Percentiles rank a stretch among this genome's conserved stretches.
These are phyloP conservation scores for Aleurites moluccanus DNA, from an alignment of 441 rosid species.

Conservation along the genomic window DNA sequence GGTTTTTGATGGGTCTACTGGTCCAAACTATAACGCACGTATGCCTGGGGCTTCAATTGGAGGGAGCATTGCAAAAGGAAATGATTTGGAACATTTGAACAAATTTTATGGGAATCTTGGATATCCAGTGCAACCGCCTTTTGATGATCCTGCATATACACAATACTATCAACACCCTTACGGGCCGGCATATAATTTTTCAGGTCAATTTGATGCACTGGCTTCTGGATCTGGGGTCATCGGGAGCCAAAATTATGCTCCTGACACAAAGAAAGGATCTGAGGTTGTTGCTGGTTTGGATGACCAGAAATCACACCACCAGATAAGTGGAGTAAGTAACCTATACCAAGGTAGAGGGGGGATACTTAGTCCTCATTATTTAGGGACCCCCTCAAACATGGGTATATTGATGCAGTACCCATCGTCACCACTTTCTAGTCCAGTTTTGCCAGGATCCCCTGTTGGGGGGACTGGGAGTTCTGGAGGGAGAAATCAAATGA, in stretches of 20 bases:
- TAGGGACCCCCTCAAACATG: conserved; percentile 40
- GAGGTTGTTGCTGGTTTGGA: conserved; percentile 29
- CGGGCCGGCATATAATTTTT: conserved; percentile 36
- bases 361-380: conserved; percentile 33
- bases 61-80: conserved; percentile 38
- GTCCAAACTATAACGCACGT: conserved; percentile 41
- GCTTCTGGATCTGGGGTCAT: conserved; percentile 31
- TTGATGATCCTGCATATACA: conserved; percentile 44
- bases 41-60: conserved; percentile 41
- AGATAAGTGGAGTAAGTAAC: conserved; percentile 32
- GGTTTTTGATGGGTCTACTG: conserved; percentile 37
- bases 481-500: conserved; percentile 35
- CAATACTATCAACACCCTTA: conserved; percentile 50
- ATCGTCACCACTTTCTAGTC: conserved; percentile 36
- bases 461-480: conserved; percentile 24
- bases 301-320: conserved; percentile 37
- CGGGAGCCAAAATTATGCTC: conserved; percentile 39
- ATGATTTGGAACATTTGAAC: conserved; percentile 45
- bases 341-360: conserved; percentile 36
- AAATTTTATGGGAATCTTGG: conserved; percentile 48
- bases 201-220: conserved; percentile 41
- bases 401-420: conserved; percentile 51
- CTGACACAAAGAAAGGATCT: conserved; percentile 37
- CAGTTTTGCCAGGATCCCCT: conserved; percentile 44
- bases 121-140: conserved; percentile 41